Evolutionary conservation across 2,329 filamentous ascomycete genomes (phyloP).

Genomic region (Cordyceps cicadae): DNA sequence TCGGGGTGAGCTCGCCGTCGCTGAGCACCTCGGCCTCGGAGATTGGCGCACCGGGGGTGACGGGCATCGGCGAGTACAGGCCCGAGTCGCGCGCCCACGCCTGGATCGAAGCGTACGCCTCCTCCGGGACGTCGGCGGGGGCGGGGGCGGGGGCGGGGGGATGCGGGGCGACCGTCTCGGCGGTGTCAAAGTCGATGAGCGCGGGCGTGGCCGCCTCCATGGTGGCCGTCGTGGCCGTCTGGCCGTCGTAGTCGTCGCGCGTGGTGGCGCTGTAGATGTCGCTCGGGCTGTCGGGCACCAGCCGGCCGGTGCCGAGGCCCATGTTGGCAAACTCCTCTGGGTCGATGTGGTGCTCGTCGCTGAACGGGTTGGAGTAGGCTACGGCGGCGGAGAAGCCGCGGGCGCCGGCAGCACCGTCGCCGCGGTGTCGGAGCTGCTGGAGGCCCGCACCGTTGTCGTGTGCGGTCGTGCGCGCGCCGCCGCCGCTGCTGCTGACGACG

Average conservation of each 20-base stretch:
- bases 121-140: slow-evolving; percentile 30
- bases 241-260: slow-evolving; percentile 24
- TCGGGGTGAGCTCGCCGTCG: slow-evolving; percentile 49
- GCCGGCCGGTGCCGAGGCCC: slow-evolving; percentile 31
- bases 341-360: slow-evolving; percentile 47
- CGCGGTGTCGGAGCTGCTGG: slow-evolving; percentile 35
- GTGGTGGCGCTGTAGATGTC: slow-evolving; percentile 53
- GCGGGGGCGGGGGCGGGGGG: slow-evolving; percentile 24
- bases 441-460: slow-evolving; percentile 31
- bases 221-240: slow-evolving; percentile 12
- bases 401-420: slow-evolving; percentile 29
- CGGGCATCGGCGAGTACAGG: slow-evolving; percentile 55
- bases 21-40: slow-evolving; percentile 46
- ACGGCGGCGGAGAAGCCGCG: slow-evolving; percentile 35
- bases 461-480: slow-evolving; percentile 40
- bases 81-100: slow-evolving; percentile 53
- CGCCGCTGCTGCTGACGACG: slow-evolving; percentile 54
- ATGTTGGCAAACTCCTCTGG: slow-evolving; percentile 32
- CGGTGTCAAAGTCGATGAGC: slow-evolving; percentile 25
- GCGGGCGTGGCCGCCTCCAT: slow-evolving; percentile 20
- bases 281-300: slow-evolving; percentile 40
- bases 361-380: slow-evolving; percentile 51
- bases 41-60: slow-evolving; percentile 37
- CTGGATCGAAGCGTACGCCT: slow-evolving; percentile 53
- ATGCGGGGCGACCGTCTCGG: slow-evolving; percentile 15